Base-by-base conservation (phyloP, 2,329 filamentous ascomycete genomes). In the Claviceps quebecensis region DNA sequence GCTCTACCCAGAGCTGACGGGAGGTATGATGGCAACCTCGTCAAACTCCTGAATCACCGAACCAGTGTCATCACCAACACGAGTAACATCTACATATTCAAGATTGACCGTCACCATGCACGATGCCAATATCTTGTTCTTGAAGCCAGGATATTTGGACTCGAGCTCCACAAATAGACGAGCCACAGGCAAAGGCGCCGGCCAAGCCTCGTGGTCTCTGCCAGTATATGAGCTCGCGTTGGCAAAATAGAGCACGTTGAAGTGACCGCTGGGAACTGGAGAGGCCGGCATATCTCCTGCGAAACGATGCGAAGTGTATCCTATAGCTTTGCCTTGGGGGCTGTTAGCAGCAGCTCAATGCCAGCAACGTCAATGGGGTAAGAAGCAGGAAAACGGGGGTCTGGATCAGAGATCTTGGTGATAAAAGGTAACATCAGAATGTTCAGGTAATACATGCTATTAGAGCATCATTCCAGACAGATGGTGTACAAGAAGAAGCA, bases 1-100 rank as follows among this genome's bases (percentile, higher is more conserved):
- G 52, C 75, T 34, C 29, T 67, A 93, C 4, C 87, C 87, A 39
- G 87, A 89, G 72, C 87, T 94, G 57, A 94, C 88, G 9, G 88
- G 87, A 37, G 88, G 87, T 52, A 94, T 91, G 38, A 94, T 84
- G 43, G 85, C 88, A 51, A 94, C 86, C 69, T 94, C 88, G 62
- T 94, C 87, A 29, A 83, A 86, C 55, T 80, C 79, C 49, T 80
- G 68, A 52, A 94, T 84, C 52, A 78, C 63, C 26, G 72, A 58
- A 16, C 69, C 69, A 8, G 63, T 61, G 16, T 60, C 61, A 17
- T 68, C 65, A 17, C 66, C 66, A 36, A 68, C 67, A 41, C 72
- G 72, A 11, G 76, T 72, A 11, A 87, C 59, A 62, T 93, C 85
- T 61, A 91, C 81, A 68, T 94, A 94, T 53, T 87, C 77, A 50